Conservation (phyloP, 192 early-diverging fungal species). For the Gamsiella multidivaricata region DNA sequence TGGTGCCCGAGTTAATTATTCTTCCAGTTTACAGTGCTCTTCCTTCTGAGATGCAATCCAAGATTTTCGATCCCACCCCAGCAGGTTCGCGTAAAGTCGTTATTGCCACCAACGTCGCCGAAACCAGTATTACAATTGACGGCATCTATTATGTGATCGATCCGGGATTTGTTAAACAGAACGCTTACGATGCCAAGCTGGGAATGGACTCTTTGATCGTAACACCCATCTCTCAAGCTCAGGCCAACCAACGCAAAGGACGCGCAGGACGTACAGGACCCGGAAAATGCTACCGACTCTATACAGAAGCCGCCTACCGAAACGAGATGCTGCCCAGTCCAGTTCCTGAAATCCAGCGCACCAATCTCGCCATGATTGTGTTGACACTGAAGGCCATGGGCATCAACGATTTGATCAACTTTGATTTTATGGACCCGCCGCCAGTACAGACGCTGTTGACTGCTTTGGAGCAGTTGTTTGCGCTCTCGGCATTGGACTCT, state of each 20-base stretch:
- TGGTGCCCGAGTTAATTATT: constrained; percentile 81
- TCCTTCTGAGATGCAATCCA: constrained; percentile 94
- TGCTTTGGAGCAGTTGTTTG: constrained; percentile 95
- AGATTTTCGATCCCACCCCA: constrained; percentile 94
- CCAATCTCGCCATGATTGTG: constrained; percentile 92
- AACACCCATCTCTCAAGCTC: constrained; percentile 92
- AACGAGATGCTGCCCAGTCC: constrained; percentile 96
- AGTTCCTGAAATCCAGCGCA: constrained; percentile 97
- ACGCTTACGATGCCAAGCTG: constrained; percentile 94
- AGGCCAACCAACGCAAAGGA: constrained; percentile 94
- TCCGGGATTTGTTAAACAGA: constrained; percentile 96
- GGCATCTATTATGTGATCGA: constrained; percentile 98
- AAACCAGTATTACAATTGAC: constrained; percentile 98
- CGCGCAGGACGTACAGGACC: constrained; percentile 96
- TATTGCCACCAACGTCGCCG: constrained; percentile 98
- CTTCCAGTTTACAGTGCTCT: constrained; percentile 95
- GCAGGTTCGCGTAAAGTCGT: constrained; percentile 88
- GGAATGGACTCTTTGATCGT: constrained; percentile 98
- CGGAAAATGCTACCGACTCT: constrained; percentile 94
- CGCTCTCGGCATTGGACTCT: constrained; percentile 91
- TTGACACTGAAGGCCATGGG: constrained; percentile 96
- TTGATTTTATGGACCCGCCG: constrained; percentile 99
- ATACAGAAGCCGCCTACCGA: constrained; percentile 91
- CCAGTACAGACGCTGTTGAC: constrained; percentile 91
- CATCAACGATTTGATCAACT: constrained; percentile 89